phyloP scores from a whole-genome alignment of 1,284 basidiomycete species.

The Sanghuangporus sanghuang region DNA sequence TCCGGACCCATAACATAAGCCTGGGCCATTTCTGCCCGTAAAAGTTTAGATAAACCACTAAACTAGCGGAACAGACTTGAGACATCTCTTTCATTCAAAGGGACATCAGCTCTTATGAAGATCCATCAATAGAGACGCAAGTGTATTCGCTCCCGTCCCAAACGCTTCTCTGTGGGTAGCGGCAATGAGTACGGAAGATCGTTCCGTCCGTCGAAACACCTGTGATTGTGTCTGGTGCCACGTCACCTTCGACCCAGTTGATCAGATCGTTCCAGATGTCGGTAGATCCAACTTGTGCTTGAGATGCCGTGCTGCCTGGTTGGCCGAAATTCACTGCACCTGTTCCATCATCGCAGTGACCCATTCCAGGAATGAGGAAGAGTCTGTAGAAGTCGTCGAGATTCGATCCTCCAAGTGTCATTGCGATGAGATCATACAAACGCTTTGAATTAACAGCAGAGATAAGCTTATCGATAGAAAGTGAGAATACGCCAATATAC shows the following conservation, averaged over 20 bases:
- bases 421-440: constrained; percentile 31
- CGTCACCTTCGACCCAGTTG: constrained; percentile 36
- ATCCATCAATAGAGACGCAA: neutral
- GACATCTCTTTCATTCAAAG: too few species aligned
- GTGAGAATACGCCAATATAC: neutral
- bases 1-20: too few species aligned
- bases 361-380: constrained; percentile 40
- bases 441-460: constrained; percentile 30
- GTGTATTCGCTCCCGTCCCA: constrained; percentile 8
- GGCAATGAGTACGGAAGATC: constrained; percentile 20
- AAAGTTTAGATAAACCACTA: too few species aligned
- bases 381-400: constrained; percentile 34
- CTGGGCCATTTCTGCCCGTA: too few species aligned
- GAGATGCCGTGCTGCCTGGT: constrained; percentile 8
- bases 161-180: constrained; percentile 21
- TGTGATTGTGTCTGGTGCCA: constrained; percentile 29
- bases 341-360: constrained; percentile 28
- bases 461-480: constrained; percentile 25
- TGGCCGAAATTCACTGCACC: constrained; percentile 21
- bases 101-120: too few species aligned
- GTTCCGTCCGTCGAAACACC: constrained; percentile 21
- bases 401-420: constrained; percentile 22
- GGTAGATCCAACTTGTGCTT: too few species aligned
- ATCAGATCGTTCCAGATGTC: constrained; percentile 30
- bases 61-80: too few species aligned